Evolutionary conservation across 768 basidiomycete species (phyloP).

Genomic region (Lactifluus subvellereus): DNA sequence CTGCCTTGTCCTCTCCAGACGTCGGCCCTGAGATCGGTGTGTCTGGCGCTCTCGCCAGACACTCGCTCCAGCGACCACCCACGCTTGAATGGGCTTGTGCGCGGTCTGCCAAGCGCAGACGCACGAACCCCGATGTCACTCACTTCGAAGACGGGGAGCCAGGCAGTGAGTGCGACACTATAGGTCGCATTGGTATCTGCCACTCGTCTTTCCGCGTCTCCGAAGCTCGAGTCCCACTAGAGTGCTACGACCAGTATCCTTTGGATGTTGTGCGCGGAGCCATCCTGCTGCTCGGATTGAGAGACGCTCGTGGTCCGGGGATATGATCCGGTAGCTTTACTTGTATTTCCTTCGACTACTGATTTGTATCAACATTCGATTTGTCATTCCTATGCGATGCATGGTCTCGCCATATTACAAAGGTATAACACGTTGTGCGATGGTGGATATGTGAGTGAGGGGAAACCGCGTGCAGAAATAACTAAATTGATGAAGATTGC

Average conservation of each 20-base stretch:
- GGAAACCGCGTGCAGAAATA: conserved; percentile 20
- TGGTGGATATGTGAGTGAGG: conserved; percentile 4
- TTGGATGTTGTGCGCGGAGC: conserved; percentile 31
- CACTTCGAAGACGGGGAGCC: conserved; percentile 23
- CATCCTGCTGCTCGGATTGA: conserved; percentile 27
- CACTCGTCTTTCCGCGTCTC: not conserved
- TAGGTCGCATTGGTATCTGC: not conserved
- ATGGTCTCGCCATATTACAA: conserved; percentile 26
- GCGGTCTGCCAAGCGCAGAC: conserved; percentile 35
- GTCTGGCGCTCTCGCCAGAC: conserved; percentile 16
- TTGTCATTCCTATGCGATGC: conserved; percentile 15
- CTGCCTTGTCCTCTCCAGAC: conserved; percentile 20
- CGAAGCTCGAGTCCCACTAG: conserved; percentile 22
- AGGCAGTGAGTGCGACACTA: conserved; percentile 12
- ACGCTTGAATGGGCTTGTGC: conserved; percentile 45
- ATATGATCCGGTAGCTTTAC: conserved; percentile 6
- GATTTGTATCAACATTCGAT: conserved; percentile 20
- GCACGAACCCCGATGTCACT: conserved; percentile 17
- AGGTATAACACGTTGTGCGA: conserved; percentile 14
- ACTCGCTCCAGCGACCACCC: conserved; percentile 25
- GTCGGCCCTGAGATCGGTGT: conserved; percentile 12
- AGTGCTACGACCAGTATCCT: conserved; percentile 26
- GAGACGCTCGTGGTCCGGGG: not conserved
- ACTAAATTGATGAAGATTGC: conserved; percentile 24
- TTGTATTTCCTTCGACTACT: not conserved